Evolutionary conservation across 2,329 filamentous ascomycete species (phyloP), one percentile per base, ranked within the genome.

Genomic region (Paraconiothyrium sp.): DNA sequence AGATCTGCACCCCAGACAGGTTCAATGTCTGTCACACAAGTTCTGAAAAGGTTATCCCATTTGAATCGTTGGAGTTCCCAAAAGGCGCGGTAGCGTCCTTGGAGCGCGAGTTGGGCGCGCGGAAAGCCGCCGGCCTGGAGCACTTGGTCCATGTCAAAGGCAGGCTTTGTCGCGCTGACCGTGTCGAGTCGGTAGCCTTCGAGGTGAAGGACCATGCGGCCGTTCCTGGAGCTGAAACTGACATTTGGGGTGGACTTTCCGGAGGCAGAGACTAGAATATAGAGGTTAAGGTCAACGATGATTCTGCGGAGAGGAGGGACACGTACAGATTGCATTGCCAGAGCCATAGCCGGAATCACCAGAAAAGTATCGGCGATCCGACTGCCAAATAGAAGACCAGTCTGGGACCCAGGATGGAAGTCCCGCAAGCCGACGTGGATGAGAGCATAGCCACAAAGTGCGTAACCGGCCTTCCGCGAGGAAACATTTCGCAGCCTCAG

Each of bases 401-500:
- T 59, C 57, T 13, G 57, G 57, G 2, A 59, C 57, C 57, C 57
- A 59, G 20, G 57, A 59, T 8, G 57, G 57, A 24, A 59, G 57
- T 7, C 44, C 50, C 5, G 24, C 9, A 22, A 59, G 37, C 5
- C 50, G 57, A 37, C 51, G 57, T 32, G 49, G 57, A 43, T 54
- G 57, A 43, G 39, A 49, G 44, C 49, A 59, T n/a, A 59, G n/a
- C 39, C 57, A 55, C 13, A 59, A 37, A 35, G 57, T 54, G 14
- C 51, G 57, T n/a, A 54, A 30, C 14, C 39, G 11, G 30, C 51
- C 49, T 48, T 47, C 49, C n/a, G 39, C 49, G 22, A 59, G 34
- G 50, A 59, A 55, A 34, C 47, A 59, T 39, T 55, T 54, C 13
- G 57, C 57, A 16, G 55, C 57, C 32, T 55, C 57, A 30, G 57